Evolutionary conservation across 2,329 filamentous ascomycete genomes (phyloP).

Genomic region (Aschersonia sp.): DNA sequence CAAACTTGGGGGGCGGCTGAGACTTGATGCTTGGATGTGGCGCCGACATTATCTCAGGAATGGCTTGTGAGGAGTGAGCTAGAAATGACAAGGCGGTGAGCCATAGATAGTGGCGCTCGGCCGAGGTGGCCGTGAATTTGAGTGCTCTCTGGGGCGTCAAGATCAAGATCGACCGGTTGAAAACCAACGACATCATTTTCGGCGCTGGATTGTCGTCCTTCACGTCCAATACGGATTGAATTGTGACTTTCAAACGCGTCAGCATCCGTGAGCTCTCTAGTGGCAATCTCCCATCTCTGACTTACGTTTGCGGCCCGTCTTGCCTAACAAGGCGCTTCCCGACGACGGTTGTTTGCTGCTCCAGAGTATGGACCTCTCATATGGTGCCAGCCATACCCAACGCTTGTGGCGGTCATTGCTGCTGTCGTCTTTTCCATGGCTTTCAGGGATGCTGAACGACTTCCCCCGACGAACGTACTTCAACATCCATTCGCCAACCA

Average conservation of each 20-base stretch:
- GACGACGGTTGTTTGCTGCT: conserved; percentile 92
- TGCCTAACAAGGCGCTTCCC: conserved; percentile 78
- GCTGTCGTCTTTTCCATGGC: conserved; percentile 50
- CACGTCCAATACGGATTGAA: conserved; percentile 93
- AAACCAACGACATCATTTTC: conserved; percentile 50
- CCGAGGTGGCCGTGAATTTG: conserved; percentile 77
- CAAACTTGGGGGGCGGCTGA: conserved; percentile 34
- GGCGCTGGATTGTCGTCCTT: conserved; percentile 84
- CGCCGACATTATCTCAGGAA: conserved; percentile 54
- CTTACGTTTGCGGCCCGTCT: conserved; percentile 88
- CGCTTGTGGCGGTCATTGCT: conserved; percentile 77
- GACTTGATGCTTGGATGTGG: conserved; percentile 26
- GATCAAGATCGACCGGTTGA: conserved; percentile 90
- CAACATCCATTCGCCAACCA: conserved; percentile 97
- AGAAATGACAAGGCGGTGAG: conserved; percentile 88
- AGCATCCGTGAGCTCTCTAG: background rate
- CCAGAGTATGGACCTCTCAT: conserved; percentile 93
- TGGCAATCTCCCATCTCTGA: conserved; percentile 10
- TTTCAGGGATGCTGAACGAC: conserved; percentile 71
- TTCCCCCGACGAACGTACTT: conserved; percentile 80
- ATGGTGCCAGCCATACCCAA: conserved; percentile 97
- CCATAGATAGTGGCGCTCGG: conserved; percentile 90
- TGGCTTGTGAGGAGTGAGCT: conserved; percentile 70
- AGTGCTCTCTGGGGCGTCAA: conserved; percentile 83
- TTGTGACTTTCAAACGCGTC: conserved; percentile 49